These are phyloP conservation scores for Paxillus involutus DNA, from an alignment of 768 basidiomycete species.

Conservation along the genomic window DNA sequence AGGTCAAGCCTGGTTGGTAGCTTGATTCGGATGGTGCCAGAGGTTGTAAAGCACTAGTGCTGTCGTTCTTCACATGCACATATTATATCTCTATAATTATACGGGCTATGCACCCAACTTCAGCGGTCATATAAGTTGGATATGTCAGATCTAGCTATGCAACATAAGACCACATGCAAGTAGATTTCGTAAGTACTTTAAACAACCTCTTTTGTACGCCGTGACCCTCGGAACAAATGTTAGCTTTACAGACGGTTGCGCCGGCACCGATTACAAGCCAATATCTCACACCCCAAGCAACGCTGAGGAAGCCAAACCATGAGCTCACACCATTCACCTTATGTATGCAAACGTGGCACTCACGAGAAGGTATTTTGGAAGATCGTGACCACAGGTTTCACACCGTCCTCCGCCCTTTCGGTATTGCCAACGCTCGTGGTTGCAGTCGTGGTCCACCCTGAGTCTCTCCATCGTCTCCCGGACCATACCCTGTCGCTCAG, in stretches of 20 bases:
- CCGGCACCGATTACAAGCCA: constrained; percentile 37
- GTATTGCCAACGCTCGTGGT: constrained; percentile 43
- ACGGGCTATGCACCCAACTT: too few relatives aligned
- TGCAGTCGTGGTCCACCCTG: constrained; percentile 55
- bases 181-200: too few relatives aligned
- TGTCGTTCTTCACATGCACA: too few relatives aligned
- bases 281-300: constrained; percentile 33
- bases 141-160: too few relatives aligned
- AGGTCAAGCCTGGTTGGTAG: too few relatives aligned
- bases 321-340: not conserved
- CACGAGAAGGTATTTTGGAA: constrained; percentile 51
- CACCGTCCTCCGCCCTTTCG: constrained; percentile 44
- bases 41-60: too few relatives aligned
- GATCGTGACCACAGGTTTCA: constrained; percentile 41
- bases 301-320: constrained; percentile 18
- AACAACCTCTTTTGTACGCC: too few relatives aligned
- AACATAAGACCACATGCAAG: too few relatives aligned
- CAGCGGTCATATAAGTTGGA: too few relatives aligned
- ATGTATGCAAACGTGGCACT: constrained; percentile 16
- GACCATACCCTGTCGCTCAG: constrained; percentile 22
- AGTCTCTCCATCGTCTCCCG: constrained; percentile 37
- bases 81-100: too few relatives aligned
- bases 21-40: too few relatives aligned
- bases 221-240: too few relatives aligned
- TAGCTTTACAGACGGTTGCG: constrained; percentile 33